These are phyloP conservation scores for Fusarium fujikuroi DNA, from an alignment of 2,329 filamentous ascomycete genomes.

Conservation along the genomic window DNA sequence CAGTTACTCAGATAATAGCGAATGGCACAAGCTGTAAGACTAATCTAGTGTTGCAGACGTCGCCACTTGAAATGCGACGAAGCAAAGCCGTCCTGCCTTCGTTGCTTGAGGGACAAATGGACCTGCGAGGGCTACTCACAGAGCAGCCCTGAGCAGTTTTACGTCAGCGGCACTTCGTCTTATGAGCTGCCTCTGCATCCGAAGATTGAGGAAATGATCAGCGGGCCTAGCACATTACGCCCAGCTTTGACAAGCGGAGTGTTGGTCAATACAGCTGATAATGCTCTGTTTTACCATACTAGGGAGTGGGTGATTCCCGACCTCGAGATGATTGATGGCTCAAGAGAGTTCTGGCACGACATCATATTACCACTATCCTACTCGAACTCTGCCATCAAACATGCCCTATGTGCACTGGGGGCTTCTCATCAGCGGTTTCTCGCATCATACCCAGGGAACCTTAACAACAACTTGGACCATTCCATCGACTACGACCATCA, in stretches of 20 bases:
- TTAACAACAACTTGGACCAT: neutral
- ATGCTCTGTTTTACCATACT: neutral
- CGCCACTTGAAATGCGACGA: conserved; percentile 36
- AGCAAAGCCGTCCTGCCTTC: conserved; percentile 11
- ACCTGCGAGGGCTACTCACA: conserved; percentile 29
- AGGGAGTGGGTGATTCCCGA: neutral
- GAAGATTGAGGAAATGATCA: neutral
- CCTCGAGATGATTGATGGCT: neutral
- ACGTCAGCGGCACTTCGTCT: neutral
- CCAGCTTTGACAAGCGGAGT: neutral
- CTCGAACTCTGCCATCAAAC: neutral
- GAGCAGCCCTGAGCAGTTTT: neutral
- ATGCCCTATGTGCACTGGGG: conserved; percentile 12
- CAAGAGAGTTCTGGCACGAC: conserved; percentile 8
- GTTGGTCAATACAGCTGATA: neutral
- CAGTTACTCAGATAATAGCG: neutral
- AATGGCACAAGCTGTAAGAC: neutral
- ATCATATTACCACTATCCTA: conserved; percentile 4
- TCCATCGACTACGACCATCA: neutral
- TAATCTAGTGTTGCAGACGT: conserved; percentile 16
- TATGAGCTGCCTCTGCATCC: neutral
- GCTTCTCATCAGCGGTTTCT: conserved; percentile 7
- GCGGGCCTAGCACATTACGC: neutral
- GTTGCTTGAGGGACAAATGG: conserved; percentile 17
- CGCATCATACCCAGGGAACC: neutral